These are phyloP conservation scores for Teunomyces kruisii DNA, from an alignment of 805 yeast species.

Conservation along the genomic window DNA sequence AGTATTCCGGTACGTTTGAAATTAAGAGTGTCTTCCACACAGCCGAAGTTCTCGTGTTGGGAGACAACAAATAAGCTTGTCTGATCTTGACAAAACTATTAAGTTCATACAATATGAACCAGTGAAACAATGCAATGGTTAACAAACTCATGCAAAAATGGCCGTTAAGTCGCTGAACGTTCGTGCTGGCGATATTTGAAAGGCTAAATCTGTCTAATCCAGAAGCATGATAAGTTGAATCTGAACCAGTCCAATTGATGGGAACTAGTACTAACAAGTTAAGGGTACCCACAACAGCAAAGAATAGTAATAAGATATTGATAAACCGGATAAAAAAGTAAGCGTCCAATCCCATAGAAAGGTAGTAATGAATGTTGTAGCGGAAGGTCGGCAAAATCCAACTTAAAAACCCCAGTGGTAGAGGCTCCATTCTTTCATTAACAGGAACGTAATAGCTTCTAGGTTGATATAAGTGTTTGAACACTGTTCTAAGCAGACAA, in stretches of 20 bases:
- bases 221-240: conserved; percentile 22
- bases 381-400: conserved; percentile 54
- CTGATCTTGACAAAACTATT: conserved; percentile 48
- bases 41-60: conserved; percentile 20
- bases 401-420: conserved; percentile 45
- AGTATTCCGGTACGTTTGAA: conserved; percentile 44
- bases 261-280: conserved; percentile 65
- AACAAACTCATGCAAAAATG: conserved; percentile 63
- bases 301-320: conserved; percentile 49
- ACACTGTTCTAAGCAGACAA: conserved; percentile 34
- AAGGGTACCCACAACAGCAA: conserved; percentile 50
- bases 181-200: conserved; percentile 60
- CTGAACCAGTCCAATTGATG: conserved; percentile 50
- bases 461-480: conserved; percentile 52
- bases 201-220: conserved; percentile 73
- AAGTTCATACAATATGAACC: conserved; percentile 57
- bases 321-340: conserved; percentile 70
- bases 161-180: conserved; percentile 50
- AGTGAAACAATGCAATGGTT: conserved; percentile 57
- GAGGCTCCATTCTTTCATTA: conserved; percentile 35
- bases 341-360: conserved; percentile 66
- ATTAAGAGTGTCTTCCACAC: conserved; percentile 38
- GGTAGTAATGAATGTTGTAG: conserved; percentile 43
- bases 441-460: conserved; percentile 45
- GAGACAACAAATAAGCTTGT: conserved; percentile 38